Percentiles rank a stretch among this genome's conserved stretches.
Conservation (phyloP, 768 basidiomycete genomes). For the Tylopilus cervinicoccineus region DNA sequence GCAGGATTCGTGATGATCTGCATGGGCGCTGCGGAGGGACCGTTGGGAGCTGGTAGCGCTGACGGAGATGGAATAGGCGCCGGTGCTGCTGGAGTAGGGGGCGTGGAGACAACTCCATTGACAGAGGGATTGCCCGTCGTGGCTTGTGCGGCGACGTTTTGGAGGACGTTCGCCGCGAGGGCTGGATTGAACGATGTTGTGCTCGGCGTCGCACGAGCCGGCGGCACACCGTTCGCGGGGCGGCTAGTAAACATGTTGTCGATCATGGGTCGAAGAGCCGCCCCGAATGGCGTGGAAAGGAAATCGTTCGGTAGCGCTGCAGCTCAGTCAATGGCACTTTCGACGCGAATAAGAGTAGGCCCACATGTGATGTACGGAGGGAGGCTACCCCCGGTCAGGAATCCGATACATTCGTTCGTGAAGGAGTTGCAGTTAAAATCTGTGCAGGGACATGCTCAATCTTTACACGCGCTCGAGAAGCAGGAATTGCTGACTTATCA, state of each 20-base stretch:
- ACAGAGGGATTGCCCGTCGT: conserved; percentile 22
- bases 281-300: conserved; percentile 85
- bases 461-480: not conserved
- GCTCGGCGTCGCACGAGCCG: conserved; percentile 26
- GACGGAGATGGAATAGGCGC: conserved; percentile 19
- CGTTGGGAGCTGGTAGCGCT: conserved; percentile 34
- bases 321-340: not conserved
- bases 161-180: conserved; percentile 50
- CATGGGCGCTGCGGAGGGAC: conserved; percentile 54
- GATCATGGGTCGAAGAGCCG: conserved; percentile 82
- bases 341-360: not conserved
- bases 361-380: conserved; percentile 79
- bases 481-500: conserved; percentile 52
- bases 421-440: conserved; percentile 97
- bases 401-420: conserved; percentile 82
- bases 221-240: conserved; percentile 29
- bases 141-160: conserved; percentile 54
- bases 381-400: conserved; percentile 79
- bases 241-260: conserved; percentile 76
- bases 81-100: not conserved
- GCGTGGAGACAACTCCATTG: not conserved
- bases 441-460: conserved; percentile 21
- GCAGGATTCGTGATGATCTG: conserved; percentile 72
- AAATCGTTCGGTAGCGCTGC: conserved; percentile 78
- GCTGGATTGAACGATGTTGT: conserved; percentile 41